Conservation (phyloP, 2,329 filamentous ascomycete species). For the Leptographium galeiforme region DNA sequence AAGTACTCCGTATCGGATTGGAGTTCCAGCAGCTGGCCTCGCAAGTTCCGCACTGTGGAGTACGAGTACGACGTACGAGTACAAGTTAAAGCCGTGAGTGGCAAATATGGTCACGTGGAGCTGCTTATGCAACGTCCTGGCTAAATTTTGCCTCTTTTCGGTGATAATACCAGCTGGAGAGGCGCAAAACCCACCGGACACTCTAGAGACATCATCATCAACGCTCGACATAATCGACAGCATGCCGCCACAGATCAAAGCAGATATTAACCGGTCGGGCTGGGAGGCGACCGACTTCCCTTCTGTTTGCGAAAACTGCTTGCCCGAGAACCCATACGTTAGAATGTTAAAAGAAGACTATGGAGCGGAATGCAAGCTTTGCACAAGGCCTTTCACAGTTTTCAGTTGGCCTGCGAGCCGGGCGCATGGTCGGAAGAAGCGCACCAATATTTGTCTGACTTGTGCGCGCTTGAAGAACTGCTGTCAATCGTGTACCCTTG, state of each 20-base stretch:
- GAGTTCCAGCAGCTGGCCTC: no score
- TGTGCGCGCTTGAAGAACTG: slow-evolving; percentile 97
- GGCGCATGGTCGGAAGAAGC: slow-evolving; percentile 74
- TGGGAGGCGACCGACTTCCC: slow-evolving; percentile 92
- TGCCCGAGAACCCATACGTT: slow-evolving; percentile 93
- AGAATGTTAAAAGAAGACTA: slow-evolving; percentile 98
- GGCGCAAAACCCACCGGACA: not conserved
- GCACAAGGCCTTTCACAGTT: slow-evolving; percentile 88
- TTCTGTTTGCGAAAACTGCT: slow-evolving; percentile 80
- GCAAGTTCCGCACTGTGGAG: no score
- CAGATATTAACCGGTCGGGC: slow-evolving; percentile 86
- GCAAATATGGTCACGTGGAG: no score
- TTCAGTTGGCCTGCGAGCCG: slow-evolving; percentile 93
- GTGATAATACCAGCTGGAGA: no score
- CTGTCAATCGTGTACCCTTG: slow-evolving; percentile 97
- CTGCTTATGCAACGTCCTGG: not conserved
- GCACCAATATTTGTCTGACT: slow-evolving; percentile 90
- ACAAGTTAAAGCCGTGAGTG: no score
- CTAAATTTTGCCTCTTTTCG: no score
- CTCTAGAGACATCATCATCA: not conserved
- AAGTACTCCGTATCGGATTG: no score
- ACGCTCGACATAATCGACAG: not conserved
- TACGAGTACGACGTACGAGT: no score
- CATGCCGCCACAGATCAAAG: slow-evolving; percentile 89
- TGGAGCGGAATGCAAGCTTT: slow-evolving; percentile 75